These are phyloP conservation scores for Podospora australis DNA, from an alignment of 495 filamentous ascomycete genomes.

Conservation along the genomic window DNA sequence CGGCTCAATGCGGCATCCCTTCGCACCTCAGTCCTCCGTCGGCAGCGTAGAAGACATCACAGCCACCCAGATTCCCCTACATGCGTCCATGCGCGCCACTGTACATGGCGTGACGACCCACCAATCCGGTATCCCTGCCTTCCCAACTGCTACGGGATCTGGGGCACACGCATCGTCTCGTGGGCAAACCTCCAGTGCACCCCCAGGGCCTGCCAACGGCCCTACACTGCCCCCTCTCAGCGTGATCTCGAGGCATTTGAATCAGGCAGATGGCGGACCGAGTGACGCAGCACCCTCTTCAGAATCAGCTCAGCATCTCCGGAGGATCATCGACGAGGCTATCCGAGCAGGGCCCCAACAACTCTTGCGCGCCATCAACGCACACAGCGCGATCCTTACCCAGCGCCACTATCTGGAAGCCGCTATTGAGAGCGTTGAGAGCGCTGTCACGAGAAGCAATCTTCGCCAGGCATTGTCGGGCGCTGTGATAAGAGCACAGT, in stretches of 20 bases:
- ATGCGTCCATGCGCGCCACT: slow-evolving; percentile 16
- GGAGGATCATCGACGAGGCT: slow-evolving; percentile 36
- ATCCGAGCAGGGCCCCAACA: slow-evolving; percentile 38
- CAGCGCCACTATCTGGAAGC: slow-evolving; percentile 34
- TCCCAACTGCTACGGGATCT: not conserved
- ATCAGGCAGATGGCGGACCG: not conserved
- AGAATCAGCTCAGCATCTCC: slow-evolving; percentile 19
- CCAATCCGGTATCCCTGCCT: not conserved
- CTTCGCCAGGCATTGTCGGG: slow-evolving; percentile 36
- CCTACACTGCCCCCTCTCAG: slow-evolving; percentile 2
- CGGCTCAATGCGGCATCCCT: not conserved
- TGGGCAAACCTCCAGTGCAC: slow-evolving; percentile 3
- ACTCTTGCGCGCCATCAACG: slow-evolving; percentile 36
- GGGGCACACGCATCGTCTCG: not conserved
- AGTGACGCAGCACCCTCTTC: not conserved
- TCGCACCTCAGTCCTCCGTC: too few species aligned
- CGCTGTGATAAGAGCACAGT: slow-evolving; percentile 37
- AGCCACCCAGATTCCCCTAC: slow-evolving; percentile 8
- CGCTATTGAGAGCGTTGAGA: slow-evolving; percentile 37
- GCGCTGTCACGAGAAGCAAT: slow-evolving; percentile 32
- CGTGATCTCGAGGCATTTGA: slow-evolving; percentile 3
- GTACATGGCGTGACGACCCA: not conserved
- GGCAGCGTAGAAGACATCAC: too few species aligned
- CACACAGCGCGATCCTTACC: slow-evolving; percentile 38
- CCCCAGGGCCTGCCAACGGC: slow-evolving; percentile 1